Base-by-base conservation (phyloP, 495 filamentous ascomycete genomes). In the Neurospora sp. region DNA sequence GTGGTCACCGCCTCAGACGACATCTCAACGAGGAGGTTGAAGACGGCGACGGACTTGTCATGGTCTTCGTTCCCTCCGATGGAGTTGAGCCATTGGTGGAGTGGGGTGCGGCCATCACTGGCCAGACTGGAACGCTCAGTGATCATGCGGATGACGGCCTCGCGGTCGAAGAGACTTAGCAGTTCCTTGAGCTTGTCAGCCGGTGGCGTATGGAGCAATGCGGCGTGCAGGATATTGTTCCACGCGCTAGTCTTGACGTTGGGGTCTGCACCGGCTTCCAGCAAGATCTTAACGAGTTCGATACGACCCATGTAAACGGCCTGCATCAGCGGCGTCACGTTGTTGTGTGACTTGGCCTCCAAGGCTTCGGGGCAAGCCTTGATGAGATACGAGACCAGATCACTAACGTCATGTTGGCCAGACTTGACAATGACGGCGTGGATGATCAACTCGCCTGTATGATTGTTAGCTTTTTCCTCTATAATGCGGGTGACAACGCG, bases 181-280 rank as follows among this genome's bases (percentile, higher is more conserved):
- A 92, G 78, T 2, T 75, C 53, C 41, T 80, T 78, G 5, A 90
- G 76, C 27, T 76, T 71, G 3, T 80, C 68, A 5, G 74, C 75
- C 0, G 74, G 74, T 5, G 76, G 82, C 0, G 69, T 65, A n/a
- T 76, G 73, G 39, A 74, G 53, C 1, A 92, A 78, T 37, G 86
- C 79, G 5, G 85, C 77, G 73, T 92, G 90, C 3, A 92, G 71
- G 31, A 93, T 81, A 74, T 92, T 93, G 74, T 85, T 83, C 16
- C 86, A 85, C 1, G 76, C 69, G 5, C 73, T 74, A 74, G 89
- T 87, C 12, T 87, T 88, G 39, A 80, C 77, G 0, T 85, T 83
- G 73, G 91, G 91, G 75, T 93, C 86, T 4, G 91, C 91, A 16
- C 90, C 91, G 16, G 87, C 88, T 0, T 83, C 77, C 73, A 93